These are phyloP conservation scores for Metarhizium anisopliae DNA, from an alignment of 2,329 filamentous ascomycete species.

Conservation along the genomic window DNA sequence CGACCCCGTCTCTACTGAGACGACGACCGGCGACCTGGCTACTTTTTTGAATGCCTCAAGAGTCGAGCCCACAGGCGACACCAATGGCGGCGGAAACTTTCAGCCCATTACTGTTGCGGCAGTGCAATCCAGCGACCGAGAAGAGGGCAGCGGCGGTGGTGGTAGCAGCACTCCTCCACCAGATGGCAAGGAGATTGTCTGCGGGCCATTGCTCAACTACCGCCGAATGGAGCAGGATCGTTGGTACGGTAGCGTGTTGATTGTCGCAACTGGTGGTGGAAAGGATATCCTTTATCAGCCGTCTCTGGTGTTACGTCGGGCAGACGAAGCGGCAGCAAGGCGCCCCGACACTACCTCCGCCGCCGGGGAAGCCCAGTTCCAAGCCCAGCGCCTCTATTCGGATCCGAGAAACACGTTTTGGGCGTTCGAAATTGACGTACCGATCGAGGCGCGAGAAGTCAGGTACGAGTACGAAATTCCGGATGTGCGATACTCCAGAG, in stretches of 20 bases:
- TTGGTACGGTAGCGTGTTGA: constrained; percentile 80
- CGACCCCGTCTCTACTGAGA: constrained; percentile 23
- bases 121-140: constrained; percentile 1
- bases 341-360: constrained; percentile 16
- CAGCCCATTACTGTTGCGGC: constrained; percentile 40
- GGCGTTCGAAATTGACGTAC: constrained; percentile 76
- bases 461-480: constrained; percentile 73
- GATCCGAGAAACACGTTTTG: constrained; percentile 74
- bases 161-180: constrained; percentile 11
- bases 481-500: constrained; percentile 51
- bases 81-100: constrained; percentile 25
- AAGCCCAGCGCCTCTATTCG: constrained; percentile 51
- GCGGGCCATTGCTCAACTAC: constrained; percentile 71
- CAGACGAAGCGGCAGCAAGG: constrained; percentile 17
- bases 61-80: constrained; percentile 31
- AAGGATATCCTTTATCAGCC: constrained; percentile 49
- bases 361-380: constrained; percentile 33
- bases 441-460: constrained; percentile 60
- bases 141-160: not conserved
- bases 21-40: constrained; percentile 40
- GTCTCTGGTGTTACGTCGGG: constrained; percentile 43
- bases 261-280: constrained; percentile 69
- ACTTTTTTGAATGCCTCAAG: constrained; percentile 47
- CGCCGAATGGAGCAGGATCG: constrained; percentile 59
- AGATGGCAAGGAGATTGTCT: constrained; percentile 53